Conservation (phyloP, 768 basidiomycete species). For the Kwoniella newhampshirensis region DNA sequence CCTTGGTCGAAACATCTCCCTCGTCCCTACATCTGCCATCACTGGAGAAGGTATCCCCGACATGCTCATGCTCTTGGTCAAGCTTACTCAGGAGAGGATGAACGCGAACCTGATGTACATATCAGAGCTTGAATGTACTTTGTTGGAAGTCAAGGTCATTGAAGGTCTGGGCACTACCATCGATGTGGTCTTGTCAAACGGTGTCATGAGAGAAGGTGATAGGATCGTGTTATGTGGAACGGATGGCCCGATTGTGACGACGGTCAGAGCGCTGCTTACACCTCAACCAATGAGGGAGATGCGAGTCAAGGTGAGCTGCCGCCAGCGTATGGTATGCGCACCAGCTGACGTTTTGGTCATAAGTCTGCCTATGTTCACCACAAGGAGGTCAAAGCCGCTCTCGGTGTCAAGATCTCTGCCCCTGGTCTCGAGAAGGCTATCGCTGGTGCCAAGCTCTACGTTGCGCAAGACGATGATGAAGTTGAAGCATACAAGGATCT, state of each 20-base stretch:
- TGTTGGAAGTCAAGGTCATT: slow-evolving; percentile 96
- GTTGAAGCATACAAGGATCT: slow-evolving; percentile 92
- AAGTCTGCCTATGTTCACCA: slow-evolving; percentile 96
- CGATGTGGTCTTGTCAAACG: slow-evolving; percentile 93
- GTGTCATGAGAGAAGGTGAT: slow-evolving; percentile 85
- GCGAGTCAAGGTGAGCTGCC: slow-evolving; percentile 75
- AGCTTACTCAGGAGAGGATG: slow-evolving; percentile 97
- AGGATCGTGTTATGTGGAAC: slow-evolving; percentile 93
- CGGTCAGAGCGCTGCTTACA: slow-evolving; percentile 87
- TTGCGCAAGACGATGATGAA: slow-evolving; percentile 91
- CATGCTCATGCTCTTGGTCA: slow-evolving; percentile 98
- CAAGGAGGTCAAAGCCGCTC: slow-evolving; percentile 93
- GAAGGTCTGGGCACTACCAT: slow-evolving; percentile 98
- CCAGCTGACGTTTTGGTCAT: not conserved
- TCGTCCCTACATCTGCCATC: slow-evolving; percentile 96
- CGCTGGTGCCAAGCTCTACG: slow-evolving; percentile 89
- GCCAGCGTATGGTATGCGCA: not conserved
- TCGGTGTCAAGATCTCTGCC: slow-evolving; percentile 92
- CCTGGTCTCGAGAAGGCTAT: slow-evolving; percentile 97
- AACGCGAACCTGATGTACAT: slow-evolving; percentile 96
- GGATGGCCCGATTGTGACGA: slow-evolving; percentile 95
- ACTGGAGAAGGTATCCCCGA: slow-evolving; percentile 98
- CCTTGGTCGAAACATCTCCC: slow-evolving; percentile 86
- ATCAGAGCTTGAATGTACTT: slow-evolving; percentile 93
- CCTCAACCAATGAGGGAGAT: slow-evolving; percentile 94